phyloP scores from a whole-genome alignment of 2,329 filamentous ascomycete genomes.

The Aphanoascus verrucosus region DNA sequence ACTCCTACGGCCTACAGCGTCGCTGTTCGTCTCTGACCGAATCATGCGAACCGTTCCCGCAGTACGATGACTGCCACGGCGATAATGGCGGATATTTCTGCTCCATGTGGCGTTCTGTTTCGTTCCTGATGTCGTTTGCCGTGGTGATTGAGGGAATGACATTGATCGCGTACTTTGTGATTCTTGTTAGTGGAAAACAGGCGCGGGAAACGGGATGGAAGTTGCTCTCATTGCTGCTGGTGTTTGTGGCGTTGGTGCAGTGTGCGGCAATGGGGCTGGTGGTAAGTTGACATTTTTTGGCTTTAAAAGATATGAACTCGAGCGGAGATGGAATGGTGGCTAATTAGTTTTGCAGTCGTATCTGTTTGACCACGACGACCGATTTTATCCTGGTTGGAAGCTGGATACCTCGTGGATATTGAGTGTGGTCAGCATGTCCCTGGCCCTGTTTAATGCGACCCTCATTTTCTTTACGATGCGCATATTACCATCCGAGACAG shows the following conservation, averaged over 20 bases:
- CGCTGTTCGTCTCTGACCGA: conserved; percentile 63
- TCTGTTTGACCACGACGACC: conserved; percentile 69
- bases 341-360: conserved; percentile 51
- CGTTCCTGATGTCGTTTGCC: conserved; percentile 77
- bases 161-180: conserved; percentile 66
- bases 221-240: conserved; percentile 56
- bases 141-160: conserved; percentile 72
- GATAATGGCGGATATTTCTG: conserved; percentile 64
- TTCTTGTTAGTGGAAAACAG: conserved; percentile 67
- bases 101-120: conserved; percentile 78
- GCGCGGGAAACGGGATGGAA: conserved; percentile 77
- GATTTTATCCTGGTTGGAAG: conserved; percentile 73
- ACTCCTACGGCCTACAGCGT: conserved; percentile 67
- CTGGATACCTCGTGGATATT: conserved; percentile 72
- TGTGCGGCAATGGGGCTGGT: conserved; percentile 71
- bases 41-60: conserved; percentile 50
- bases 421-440: conserved; percentile 51
- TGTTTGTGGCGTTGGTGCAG: conserved; percentile 57
- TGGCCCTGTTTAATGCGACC: conserved; percentile 43
- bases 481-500: conserved; percentile 66
- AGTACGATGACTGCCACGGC: conserved; percentile 53
- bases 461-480: conserved; percentile 58
- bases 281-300: conserved; percentile 44
- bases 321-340: neutral
- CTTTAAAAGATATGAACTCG: neutral